A percentile compares a stretch with the other conserved stretches of the same genome.
Conservation (phyloP, 176 grass and related monocot species). For the Aegilops tauschii region DNA sequence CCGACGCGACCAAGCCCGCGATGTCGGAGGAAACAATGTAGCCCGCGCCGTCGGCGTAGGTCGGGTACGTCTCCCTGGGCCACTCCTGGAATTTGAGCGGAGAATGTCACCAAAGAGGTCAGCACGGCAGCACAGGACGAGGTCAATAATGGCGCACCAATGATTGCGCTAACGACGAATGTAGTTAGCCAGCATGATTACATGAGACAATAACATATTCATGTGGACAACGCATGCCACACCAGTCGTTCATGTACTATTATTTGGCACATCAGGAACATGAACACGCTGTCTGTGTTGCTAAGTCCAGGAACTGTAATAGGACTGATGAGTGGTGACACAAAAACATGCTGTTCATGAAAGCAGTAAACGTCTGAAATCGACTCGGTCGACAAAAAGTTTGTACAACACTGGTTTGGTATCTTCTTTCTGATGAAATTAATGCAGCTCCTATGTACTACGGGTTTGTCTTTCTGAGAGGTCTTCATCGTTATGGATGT, state of each 20-base stretch:
- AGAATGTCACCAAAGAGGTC: slow-evolving; percentile 23
- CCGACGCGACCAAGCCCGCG: slow-evolving; percentile 46
- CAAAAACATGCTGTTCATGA: neutral
- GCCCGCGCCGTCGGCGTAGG: slow-evolving; percentile 67
- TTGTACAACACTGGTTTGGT: neutral
- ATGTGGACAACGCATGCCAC: neutral
- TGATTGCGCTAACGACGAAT: neutral
- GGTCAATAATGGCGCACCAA: slow-evolving; percentile 27
- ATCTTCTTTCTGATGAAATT: neutral
- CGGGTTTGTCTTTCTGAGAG: neutral
- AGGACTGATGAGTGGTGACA: neutral
- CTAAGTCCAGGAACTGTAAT: neutral
- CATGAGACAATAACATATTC: slow-evolving; percentile 26
- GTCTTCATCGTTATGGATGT: neutral
- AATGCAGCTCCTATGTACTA: neutral
- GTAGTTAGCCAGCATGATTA: neutral
- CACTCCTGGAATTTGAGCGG: slow-evolving; percentile 57
- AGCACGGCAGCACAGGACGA: slow-evolving; percentile 1
- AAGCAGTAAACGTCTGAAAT: neutral
- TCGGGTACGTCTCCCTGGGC: slow-evolving; percentile 53
- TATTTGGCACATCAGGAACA: neutral
- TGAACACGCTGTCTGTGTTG: neutral
- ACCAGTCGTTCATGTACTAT: slow-evolving; percentile 5
- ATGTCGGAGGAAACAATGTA: slow-evolving; percentile 71
- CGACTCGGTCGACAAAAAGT: neutral